Conservation (phyloP, 2,329 filamentous ascomycete species). For the Calonectria naviculata region DNA sequence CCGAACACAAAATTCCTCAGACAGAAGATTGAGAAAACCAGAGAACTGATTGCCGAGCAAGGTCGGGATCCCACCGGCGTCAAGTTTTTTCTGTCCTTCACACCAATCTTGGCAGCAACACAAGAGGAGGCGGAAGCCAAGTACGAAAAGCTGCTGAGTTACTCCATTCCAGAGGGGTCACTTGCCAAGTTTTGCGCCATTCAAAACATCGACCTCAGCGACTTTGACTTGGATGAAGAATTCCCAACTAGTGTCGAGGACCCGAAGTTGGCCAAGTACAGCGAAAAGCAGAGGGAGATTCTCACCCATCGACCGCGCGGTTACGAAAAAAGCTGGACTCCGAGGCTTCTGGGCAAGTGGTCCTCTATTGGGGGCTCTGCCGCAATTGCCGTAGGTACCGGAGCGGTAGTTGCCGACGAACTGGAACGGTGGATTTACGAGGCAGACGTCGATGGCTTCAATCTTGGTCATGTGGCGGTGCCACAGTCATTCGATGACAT, state of each 20-base stretch:
- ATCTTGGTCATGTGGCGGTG: constrained; percentile 24
- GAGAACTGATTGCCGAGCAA: constrained; percentile 48
- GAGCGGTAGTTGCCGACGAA: constrained; percentile 29
- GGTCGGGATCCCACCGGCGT: constrained; percentile 52
- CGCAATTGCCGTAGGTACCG: constrained; percentile 22
- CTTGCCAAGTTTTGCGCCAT: constrained; percentile 59
- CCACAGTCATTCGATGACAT: constrained; percentile 28
- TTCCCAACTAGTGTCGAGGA: constrained; percentile 41
- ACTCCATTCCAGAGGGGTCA: constrained; percentile 53
- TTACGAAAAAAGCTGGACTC: constrained; percentile 57
- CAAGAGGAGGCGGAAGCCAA: constrained; percentile 56
- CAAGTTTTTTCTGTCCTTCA: constrained; percentile 56
- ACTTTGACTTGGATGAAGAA: constrained; percentile 55
- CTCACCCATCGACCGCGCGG: background rate
- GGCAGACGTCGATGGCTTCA: constrained; percentile 31
- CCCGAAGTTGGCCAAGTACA: background rate
- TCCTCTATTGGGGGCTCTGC: constrained; percentile 57
- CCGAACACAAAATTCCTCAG: constrained; percentile 53
- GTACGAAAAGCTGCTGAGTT: constrained; percentile 50
- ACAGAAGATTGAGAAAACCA: constrained; percentile 54
- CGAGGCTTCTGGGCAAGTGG: constrained; percentile 65
- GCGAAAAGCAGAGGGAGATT: constrained; percentile 35
- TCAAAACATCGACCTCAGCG: constrained; percentile 56
- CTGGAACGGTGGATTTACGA: constrained; percentile 28
- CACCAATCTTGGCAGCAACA: constrained; percentile 55